phyloP scores from a whole-genome alignment of 345 rosid genomes.

The Eucalyptus marginata region DNA sequence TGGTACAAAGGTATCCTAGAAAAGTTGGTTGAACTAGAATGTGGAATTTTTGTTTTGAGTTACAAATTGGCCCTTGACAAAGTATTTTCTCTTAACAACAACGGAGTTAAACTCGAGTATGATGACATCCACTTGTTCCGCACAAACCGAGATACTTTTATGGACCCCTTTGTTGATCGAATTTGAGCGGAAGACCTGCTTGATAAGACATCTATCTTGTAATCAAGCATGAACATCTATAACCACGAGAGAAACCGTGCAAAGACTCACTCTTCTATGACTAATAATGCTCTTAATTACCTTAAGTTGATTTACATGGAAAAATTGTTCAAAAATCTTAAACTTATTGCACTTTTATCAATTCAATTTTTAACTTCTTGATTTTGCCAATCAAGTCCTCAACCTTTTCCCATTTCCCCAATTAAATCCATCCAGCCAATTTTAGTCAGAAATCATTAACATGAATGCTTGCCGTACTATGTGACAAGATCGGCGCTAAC shows the following conservation, averaged over 20 bases:
- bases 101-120: not conserved
- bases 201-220: not conserved
- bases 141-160: not conserved
- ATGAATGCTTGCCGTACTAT: fast-evolving
- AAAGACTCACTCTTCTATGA: not conserved
- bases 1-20: not conserved
- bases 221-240: not conserved
- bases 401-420: no score
- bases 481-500: no score
- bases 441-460: fast-evolving
- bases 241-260: not conserved
- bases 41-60: not conserved
- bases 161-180: not conserved
- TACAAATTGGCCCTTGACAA: not conserved
- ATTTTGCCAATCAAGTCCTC: no score
- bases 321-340: fast-evolving
- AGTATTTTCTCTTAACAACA: fast-evolving
- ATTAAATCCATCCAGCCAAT: no score
- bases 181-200: not conserved
- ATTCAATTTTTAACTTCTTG: fast-evolving
- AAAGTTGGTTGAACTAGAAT: not conserved
- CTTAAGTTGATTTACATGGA: not conserved
- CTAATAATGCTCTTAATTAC: not conserved
- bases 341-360: no score
- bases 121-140: not conserved